Conservation (phyloP, 2,329 filamentous ascomycete species). For the Phialemoniopsis sp. region DNA sequence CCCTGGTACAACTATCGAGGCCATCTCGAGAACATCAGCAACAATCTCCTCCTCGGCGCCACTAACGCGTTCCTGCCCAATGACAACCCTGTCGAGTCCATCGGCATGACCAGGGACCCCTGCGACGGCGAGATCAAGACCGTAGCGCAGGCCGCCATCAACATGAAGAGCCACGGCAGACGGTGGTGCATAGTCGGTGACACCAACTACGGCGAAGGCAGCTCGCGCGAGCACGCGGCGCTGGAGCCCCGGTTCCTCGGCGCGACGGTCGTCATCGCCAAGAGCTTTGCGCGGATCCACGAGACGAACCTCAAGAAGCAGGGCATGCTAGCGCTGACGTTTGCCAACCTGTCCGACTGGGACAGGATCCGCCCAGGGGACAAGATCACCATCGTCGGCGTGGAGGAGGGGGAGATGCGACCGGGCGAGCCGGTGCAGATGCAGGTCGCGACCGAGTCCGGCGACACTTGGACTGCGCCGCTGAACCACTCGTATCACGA, state of each 20-base stretch:
- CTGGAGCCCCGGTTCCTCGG: conserved; percentile 79
- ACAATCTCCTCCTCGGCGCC: conserved; percentile 27
- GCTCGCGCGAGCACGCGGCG: conserved; percentile 79
- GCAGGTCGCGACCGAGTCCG: conserved; percentile 56
- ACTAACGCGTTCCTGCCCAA: conserved; percentile 23
- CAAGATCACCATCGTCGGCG: neutral
- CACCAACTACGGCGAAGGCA: conserved; percentile 91
- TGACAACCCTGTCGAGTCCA: no score
- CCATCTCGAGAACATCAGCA: conserved; percentile 30
- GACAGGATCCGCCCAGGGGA: conserved; percentile 1
- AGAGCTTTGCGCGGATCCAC: conserved; percentile 81
- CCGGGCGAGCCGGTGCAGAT: conserved; percentile 68
- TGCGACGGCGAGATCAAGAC: conserved; percentile 67
- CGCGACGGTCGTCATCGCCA: conserved; percentile 74
- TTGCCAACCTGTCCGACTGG: conserved; percentile 23
- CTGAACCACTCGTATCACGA: conserved; percentile 82
- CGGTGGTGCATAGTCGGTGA: conserved; percentile 97
- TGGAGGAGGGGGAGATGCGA: conserved; percentile 34
- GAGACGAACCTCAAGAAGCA: conserved; percentile 93
- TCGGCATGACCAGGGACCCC: no score
- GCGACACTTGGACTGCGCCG: conserved; percentile 64
- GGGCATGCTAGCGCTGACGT: conserved; percentile 36
- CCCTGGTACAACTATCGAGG: conserved; percentile 32
- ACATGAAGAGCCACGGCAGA: conserved; percentile 72
- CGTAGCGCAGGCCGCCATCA: conserved; percentile 81